Conservation (phyloP, 805 yeast species). For the Candida suzukii region DNA sequence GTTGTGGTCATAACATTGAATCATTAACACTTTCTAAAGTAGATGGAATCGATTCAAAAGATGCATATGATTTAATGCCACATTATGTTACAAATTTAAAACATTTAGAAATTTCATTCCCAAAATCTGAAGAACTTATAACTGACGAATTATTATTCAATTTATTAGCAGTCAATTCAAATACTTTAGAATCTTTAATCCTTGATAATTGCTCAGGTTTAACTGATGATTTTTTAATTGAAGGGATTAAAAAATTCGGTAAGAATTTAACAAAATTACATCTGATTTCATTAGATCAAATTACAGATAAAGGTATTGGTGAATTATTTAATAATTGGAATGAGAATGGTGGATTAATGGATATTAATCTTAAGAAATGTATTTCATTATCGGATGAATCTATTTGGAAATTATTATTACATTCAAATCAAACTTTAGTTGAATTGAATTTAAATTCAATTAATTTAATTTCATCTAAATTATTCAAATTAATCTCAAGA, state of each 20-base stretch:
- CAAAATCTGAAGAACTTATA: slow-evolving; percentile 56
- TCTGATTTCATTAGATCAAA: slow-evolving; percentile 48
- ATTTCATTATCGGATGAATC: slow-evolving; percentile 57
- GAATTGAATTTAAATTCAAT: slow-evolving; percentile 71
- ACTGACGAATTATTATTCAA: slow-evolving; percentile 62
- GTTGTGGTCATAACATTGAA: slow-evolving; percentile 51
- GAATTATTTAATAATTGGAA: slow-evolving; percentile 53
- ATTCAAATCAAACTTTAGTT: slow-evolving; percentile 58
- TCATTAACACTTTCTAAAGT: slow-evolving; percentile 57
- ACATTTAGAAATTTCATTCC: slow-evolving; percentile 61
- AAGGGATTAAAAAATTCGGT: slow-evolving; percentile 56
- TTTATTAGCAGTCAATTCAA: slow-evolving; percentile 56
- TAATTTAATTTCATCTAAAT: slow-evolving; percentile 42
- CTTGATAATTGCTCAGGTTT: slow-evolving; percentile 71
- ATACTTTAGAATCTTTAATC: slow-evolving; percentile 45
- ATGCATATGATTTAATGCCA: slow-evolving; percentile 57
- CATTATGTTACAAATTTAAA: slow-evolving; percentile 49
- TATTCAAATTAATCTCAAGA: slow-evolving; percentile 41
- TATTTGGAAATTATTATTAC: slow-evolving; percentile 50
- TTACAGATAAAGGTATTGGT: slow-evolving; percentile 63
- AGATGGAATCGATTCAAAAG: slow-evolving; percentile 59
- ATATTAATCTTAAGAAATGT: slow-evolving; percentile 61
- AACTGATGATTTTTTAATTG: slow-evolving; percentile 53
- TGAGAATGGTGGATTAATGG: slow-evolving; percentile 50
- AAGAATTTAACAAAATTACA: slow-evolving; percentile 51